Evolutionary conservation across 257 asterid genomes (phyloP), one percentile per base, ranked within the genome.

Genomic region (Nicotiana otophora): DNA sequence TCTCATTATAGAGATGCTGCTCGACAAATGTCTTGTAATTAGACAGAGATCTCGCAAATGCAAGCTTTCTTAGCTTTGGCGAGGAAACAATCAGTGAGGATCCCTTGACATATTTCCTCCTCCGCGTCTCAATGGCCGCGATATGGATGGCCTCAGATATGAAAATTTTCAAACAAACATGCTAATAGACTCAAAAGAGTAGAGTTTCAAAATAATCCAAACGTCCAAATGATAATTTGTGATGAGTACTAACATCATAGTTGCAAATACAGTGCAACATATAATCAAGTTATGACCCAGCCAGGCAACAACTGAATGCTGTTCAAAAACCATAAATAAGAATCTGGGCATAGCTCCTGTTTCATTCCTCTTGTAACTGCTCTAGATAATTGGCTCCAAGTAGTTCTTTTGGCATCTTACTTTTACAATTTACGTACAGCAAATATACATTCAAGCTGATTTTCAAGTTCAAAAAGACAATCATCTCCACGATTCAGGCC

Each of bases 401-500:
- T 61, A 55, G 26, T 30, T 77, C 74, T 4, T 31, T 26, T 58
- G 53, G 39, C 17, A 48, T 31, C 36, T 34, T 60, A 57, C 57
- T 62, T 66, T 67, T 46, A 39, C n/a, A 70, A n/a, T 70, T 70
- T 51, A 31, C 34, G 14, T 23, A 84, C 66, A 34, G 14, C 72
- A 19, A 77, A 84, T 36, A 63, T 39, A 74, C 6, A 46, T 80
- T 70, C 10, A 67, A 10, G 10, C 46, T 15, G n/a, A 82, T 84
- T 68, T 48, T 28, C 84, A 42, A 64, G 26, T 61, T 23, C 19
- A 48, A 86, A 46, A 63, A 23, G 65, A 75, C 81, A 84, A 0
- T 16, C 11, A 63, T 86, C 89, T 78, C 82, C 81, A 16, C 82
- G 20, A 6, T 31, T 76, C 46, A 82, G 10, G 8, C 70, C 68